Evolutionary conservation across 2,329 filamentous ascomycete species (phyloP).

Genomic region (Pestalotiopsis fici): DNA sequence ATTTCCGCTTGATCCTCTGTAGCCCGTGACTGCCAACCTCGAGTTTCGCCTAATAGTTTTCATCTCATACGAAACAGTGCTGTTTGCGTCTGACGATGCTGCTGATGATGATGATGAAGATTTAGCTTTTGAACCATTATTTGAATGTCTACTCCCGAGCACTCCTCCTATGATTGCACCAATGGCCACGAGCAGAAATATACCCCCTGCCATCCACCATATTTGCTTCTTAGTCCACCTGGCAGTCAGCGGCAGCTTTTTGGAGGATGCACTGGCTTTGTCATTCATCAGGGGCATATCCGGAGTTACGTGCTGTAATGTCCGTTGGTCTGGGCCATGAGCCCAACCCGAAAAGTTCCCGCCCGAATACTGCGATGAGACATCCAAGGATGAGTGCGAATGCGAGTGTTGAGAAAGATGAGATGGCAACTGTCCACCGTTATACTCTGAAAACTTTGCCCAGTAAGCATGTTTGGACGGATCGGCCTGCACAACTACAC

Average conservation of each 20-base stretch:
- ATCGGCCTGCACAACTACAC: not conserved
- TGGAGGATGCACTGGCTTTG: not conserved
- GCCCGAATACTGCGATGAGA: not conserved
- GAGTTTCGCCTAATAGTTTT: constrained; percentile 19
- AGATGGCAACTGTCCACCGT: not conserved
- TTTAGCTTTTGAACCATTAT: not conserved
- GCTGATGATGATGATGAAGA: too few relatives aligned
- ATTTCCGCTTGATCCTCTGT: constrained; percentile 14
- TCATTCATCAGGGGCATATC: constrained; percentile 13
- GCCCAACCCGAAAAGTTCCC: not conserved
- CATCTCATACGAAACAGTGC: not conserved
- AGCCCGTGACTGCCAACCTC: constrained; percentile 20
- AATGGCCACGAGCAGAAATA: constrained; percentile 12
- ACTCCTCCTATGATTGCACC: constrained; percentile 20
- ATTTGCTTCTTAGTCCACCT: constrained; percentile 2
- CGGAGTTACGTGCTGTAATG: not conserved
- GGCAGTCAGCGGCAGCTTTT: not conserved
- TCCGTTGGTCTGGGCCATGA: not conserved
- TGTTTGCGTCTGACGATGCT: not conserved
- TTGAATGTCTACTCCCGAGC: constrained; percentile 9
- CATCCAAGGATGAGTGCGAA: not conserved
- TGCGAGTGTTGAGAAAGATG: not conserved
- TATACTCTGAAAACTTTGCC: not conserved
- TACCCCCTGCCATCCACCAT: constrained; percentile 17
- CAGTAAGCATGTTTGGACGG: not conserved